Evolutionary conservation across 2,329 filamentous ascomycete genomes (phyloP).

Genomic region (Albophoma yamanashiensis): DNA sequence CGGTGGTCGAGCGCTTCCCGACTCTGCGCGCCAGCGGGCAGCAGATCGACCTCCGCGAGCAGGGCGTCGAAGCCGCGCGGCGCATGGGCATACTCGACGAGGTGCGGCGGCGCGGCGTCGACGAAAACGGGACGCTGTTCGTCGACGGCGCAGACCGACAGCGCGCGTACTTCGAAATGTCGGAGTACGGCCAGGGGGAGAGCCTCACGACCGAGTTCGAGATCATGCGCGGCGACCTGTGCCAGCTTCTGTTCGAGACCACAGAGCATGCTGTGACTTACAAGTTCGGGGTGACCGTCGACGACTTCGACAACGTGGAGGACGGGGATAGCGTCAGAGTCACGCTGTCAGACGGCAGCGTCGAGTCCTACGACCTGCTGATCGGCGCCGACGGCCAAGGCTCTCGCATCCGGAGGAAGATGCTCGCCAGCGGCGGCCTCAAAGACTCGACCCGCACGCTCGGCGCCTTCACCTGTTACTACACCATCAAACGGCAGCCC

Average conservation of each 20-base stretch:
- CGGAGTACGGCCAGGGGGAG: conserved; percentile 30
- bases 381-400: conserved; percentile 42
- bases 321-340: conserved; percentile 16
- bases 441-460: conserved; percentile 14
- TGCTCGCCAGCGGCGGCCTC: conserved; percentile 18
- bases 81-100: conserved; percentile 27
- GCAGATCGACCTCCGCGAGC: conserved; percentile 34
- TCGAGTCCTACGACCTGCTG: conserved; percentile 35
- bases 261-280: conserved; percentile 16
- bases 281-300: conserved; percentile 18
- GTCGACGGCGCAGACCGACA: conserved; percentile 27
- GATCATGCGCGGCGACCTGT: conserved; percentile 48
- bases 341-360: conserved; percentile 32
- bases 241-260: conserved; percentile 34
- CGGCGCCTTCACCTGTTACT: conserved; percentile 23
- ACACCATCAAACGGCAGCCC: conserved; percentile 21
- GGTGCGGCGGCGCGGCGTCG: conserved; percentile 25
- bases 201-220: conserved; percentile 45
- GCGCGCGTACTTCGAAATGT: conserved; percentile 27
- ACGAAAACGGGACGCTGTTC: conserved; percentile 36
- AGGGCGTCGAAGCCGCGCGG: conserved; percentile 26
- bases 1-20: conserved; percentile 30
- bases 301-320: conserved; percentile 16
- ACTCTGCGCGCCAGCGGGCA: conserved; percentile 27
- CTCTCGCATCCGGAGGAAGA: conserved; percentile 4